Evolutionary conservation across 2,329 filamentous ascomycete species (phyloP).

Genomic region (Nakataea oryzae): DNA sequence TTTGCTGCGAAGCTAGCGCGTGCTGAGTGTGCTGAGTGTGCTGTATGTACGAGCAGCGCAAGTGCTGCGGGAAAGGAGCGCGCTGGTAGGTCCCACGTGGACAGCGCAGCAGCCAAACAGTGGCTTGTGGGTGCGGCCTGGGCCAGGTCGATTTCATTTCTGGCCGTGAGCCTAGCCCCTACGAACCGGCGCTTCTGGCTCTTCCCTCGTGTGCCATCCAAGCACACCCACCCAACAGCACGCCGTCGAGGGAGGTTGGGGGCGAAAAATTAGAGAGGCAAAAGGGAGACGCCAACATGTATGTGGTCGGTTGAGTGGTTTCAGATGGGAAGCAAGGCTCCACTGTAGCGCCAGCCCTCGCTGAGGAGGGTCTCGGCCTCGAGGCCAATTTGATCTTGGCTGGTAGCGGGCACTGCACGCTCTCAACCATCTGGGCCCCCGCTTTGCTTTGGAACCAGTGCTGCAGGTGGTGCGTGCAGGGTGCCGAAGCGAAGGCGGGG

Average conservation of each 20-base stretch:
- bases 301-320: too few species aligned
- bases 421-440: background rate
- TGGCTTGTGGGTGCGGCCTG: background rate
- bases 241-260: too few species aligned
- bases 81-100: background rate
- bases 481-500: too few species aligned
- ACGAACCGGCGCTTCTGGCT: too few species aligned
- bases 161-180: too few species aligned
- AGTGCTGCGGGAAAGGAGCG: background rate
- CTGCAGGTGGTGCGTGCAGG: too few species aligned
- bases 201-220: too few species aligned
- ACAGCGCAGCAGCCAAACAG: background rate
- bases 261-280: too few species aligned
- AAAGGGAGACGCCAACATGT: too few species aligned
- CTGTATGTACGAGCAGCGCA: background rate
- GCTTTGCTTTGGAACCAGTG: background rate
- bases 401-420: background rate
- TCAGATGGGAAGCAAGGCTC: background rate
- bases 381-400: background rate
- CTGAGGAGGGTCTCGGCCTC: background rate
- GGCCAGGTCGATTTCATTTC: background rate
- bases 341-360: background rate
- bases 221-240: too few species aligned
- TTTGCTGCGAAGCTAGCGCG: background rate
- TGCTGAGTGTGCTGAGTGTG: background rate